phyloP scores from a whole-genome alignment of 257 asterid genomes.

The Solanum sparsipilum region DNA sequence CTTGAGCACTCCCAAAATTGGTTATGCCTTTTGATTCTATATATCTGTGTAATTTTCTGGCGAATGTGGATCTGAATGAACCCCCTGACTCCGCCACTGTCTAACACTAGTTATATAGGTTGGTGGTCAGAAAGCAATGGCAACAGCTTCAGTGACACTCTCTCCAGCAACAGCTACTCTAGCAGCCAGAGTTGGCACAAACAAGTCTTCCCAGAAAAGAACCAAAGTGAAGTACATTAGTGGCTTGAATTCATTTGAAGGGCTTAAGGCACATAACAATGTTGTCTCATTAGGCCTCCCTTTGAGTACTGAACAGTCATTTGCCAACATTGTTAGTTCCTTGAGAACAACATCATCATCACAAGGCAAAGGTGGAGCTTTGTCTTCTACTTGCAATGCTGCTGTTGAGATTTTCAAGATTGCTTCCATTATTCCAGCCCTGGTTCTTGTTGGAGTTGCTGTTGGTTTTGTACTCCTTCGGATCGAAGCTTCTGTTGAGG shows the following conservation, averaged over 20 bases:
- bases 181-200: slow-evolving; percentile 23
- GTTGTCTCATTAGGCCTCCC: slow-evolving; percentile 53
- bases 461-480: slow-evolving; percentile 81
- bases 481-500: slow-evolving; percentile 56
- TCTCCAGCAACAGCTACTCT: slow-evolving; percentile 28
- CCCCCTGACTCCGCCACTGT: not conserved
- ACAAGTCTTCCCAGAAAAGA: slow-evolving; percentile 18
- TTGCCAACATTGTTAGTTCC: slow-evolving; percentile 49
- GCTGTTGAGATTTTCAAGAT: slow-evolving; percentile 56
- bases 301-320: slow-evolving; percentile 40
- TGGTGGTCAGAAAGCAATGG: slow-evolving; percentile 22
- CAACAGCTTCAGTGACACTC: slow-evolving; percentile 26
- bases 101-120: not conserved
- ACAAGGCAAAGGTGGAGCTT: slow-evolving; percentile 27
- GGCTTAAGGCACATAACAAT: slow-evolving; percentile 64
- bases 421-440: slow-evolving; percentile 51
- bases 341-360: slow-evolving; percentile 20
- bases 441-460: slow-evolving; percentile 66
- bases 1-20: not conserved
- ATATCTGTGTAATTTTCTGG: not conserved
- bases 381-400: slow-evolving; percentile 50
- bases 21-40: not conserved
- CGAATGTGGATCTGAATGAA: not conserved
- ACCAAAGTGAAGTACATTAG: slow-evolving; percentile 35
- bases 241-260: slow-evolving; percentile 65